Evolutionary conservation across 257 asterid genomes (phyloP), one percentile per base, ranked within the genome.

Genomic region (Ocimum tenuiflorum): DNA sequence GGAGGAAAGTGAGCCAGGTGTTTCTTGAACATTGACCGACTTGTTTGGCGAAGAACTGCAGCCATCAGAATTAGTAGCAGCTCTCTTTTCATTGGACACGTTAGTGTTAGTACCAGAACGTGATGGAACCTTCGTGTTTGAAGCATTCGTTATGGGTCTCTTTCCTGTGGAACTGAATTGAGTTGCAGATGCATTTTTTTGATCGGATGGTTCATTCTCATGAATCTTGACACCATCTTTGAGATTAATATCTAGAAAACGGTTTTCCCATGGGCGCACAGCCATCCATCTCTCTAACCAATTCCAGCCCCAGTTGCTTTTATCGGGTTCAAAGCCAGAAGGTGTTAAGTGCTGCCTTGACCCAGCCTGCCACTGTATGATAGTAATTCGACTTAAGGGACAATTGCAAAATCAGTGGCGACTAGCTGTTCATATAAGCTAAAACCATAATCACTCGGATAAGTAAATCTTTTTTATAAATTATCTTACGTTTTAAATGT

Each of bases 201-300:
- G 75, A 24, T 73, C 86, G 49, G 67, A 65, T 20, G 86, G 77
- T 48, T 73, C 89, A 63, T 86, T 71, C 71, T 88, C 96, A 23
- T 15, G 67, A 52, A 81, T 73, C 63, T 75, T 75, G 61, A 81
- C 85, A 38, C 86, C 99, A 33, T 94, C 99, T 73, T 82, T 90
- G 38, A 75, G 73, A 71, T 83, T 90, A 48, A 74, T 75, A 80
- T 94, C 95, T 22, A 87, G 68, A 78, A 94, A 80, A 55, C 99
- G 97, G 69, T 88, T 94, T 79, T 94, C 97, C 99, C 99, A 94
- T 24, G 99, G 99, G 63, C 96, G 95, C 73, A 94, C 99, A 8
- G 97, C 99, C 99, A 94, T 94, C 99, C 99, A 94, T 72, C 99
- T 79, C 80, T 94, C 99, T 78, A 90, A 84, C 99, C 97, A 94